A percentile compares a stretch with the other conserved stretches of the same genome.
Conservation (phyloP, 2,329 filamentous ascomycete genomes). For the Aureobasidium zeae region DNA sequence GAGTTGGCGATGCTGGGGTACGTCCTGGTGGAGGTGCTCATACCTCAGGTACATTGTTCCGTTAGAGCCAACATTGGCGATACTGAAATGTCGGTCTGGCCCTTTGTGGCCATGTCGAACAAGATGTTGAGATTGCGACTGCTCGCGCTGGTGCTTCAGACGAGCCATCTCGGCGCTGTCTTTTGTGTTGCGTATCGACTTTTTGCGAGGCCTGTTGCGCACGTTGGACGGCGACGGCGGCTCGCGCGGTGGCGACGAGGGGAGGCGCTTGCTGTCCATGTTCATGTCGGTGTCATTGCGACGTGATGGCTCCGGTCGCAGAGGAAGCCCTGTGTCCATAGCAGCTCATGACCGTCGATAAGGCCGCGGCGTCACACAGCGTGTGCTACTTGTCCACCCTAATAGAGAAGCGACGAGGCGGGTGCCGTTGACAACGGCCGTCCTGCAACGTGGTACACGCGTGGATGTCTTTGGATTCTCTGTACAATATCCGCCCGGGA, state of each 20-base stretch:
- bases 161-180: conserved; percentile 17
- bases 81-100: conserved; percentile 30
- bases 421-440: conserved; percentile 12
- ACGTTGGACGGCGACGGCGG: background rate
- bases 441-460: conserved; percentile 7
- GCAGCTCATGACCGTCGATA: conserved; percentile 10
- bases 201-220: conserved; percentile 12
- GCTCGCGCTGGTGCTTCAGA: background rate
- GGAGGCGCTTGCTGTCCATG: background rate
- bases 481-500: no score
- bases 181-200: conserved; percentile 16
- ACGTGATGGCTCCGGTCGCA: background rate
- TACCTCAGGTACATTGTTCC: conserved; percentile 39
- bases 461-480: no score
- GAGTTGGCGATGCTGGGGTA: conserved; percentile 1
- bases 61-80: conserved; percentile 36
- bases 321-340: conserved; percentile 8
- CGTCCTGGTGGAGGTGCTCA: background rate
- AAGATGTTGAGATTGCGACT: background rate
- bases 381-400: background rate
- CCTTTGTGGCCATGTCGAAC: background rate
- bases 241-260: background rate
- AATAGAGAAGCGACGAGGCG: conserved; percentile 4
- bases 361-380: background rate
- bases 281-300: background rate